Evolutionary conservation across 2,329 filamentous ascomycete genomes (phyloP), one percentile per base, ranked within the genome.

Genomic region (Penicillium italicum): DNA sequence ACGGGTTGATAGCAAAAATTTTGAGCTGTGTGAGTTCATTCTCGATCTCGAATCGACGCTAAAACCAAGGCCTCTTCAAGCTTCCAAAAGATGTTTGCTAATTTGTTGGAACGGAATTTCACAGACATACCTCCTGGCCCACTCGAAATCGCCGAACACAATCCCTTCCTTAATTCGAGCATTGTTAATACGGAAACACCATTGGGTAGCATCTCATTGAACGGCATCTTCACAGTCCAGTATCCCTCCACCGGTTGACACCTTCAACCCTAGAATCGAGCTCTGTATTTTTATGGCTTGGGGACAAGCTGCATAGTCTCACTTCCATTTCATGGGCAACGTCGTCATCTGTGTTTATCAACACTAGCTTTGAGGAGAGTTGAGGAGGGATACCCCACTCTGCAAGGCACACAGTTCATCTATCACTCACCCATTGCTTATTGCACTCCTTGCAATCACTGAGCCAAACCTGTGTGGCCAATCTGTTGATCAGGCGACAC

Each of bases 1-100:
- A 65, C 55, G 34, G 48, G 26, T 30, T 61, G 49, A 61, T 54
- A 58, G 60, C 62, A 62, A 59, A 36, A 56, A 36, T 53, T 53
- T 50, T 57, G 55, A 58, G 55, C 53, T 66, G 68, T 70, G 69
- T 71, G 52, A 66, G 69, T 69, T 51, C 34, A 47, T 36, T 16
- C 24, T 45, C 6, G 28, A 44, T 24, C 33, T 52, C 46, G 18
- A 57, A 18, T 58, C 41, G 5, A 34, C 20, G n/a, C 47, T 37
- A 57, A 56, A 55, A 57, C 58, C 57, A 59, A 37, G 14, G 26
- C 20, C 12, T 51, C 14, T 30, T 22, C 42, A 48, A 40, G 33
- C 30, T 55, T 54, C 42, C 34, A 38, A 24, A 50, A 20, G 24
- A 28, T 36, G 16, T 40, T 33, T 46, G 46, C 60, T 62, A 53